Base-by-base conservation (phyloP, 768 basidiomycete species). In the Lactarius trivialis region DNA sequence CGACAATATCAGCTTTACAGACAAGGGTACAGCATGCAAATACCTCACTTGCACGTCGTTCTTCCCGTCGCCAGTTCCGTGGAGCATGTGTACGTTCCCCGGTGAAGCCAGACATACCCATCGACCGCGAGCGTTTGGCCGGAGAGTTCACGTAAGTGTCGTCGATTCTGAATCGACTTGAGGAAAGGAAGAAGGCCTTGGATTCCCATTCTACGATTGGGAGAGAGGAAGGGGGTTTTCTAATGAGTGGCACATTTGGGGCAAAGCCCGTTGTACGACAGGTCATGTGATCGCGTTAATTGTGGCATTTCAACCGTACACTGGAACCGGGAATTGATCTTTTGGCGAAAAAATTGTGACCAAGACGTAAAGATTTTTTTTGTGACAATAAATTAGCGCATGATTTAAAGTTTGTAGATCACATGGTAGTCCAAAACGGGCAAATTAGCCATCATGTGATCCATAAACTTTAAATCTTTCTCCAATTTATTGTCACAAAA, bases 61-160 rank as follows among this genome's bases (percentile, higher is more conserved):
- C 85, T 88, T 17, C 93, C 93, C 0, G 85, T 90, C 12, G 93
- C 94, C 49, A 99, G 74, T 64, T 98, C 93, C 12, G 89, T 83
- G 51, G 96, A 89, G 75, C 97, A 99, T 0, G 89, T 80, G 71
- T 90, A 93, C 7, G 91, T 84, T 8, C 94, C 96, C 68, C 86
- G 83, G 70, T 94, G 92, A 41, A 95, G 77, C 92, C 92, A 94
- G 60, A 93, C 94, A 72, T 99, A 99, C 45, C 86, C 95, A 76
- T 98, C 96, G 43, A 98, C 86, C 0, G 91, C 96, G 37, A 98
- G 75, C 2, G 86, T 91, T 71, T 93, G 85, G 15, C 91, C 93
- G 51, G 82, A 74, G 70, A 88, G 93, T 60, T 94, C 90, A 3
- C 85, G 87, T 58, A 98, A 81, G 67, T 91, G 87, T 61, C 78